Evolutionary conservation across 2,329 filamentous ascomycete species (phyloP).

Genomic region (Tetracladium maxilliforme): DNA sequence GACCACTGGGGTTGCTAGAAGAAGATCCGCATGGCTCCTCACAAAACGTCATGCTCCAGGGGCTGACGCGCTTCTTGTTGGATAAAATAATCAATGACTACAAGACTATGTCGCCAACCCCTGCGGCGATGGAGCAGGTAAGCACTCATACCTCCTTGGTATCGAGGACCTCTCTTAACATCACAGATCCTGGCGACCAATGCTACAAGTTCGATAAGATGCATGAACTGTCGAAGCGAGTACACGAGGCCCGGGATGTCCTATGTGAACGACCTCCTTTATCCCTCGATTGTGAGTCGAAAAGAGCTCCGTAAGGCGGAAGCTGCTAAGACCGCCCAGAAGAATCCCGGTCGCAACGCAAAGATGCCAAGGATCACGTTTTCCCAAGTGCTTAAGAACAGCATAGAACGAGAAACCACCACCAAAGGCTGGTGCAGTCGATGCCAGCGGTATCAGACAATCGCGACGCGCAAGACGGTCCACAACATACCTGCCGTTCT

Average conservation of each 20-base stretch:
- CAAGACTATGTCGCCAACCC: slow-evolving; percentile 46
- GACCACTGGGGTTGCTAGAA: slow-evolving; percentile 68
- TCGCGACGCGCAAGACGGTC: slow-evolving; percentile 74
- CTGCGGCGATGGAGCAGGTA: slow-evolving; percentile 56
- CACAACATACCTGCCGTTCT: slow-evolving; percentile 72
- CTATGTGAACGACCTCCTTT: slow-evolving; percentile 75
- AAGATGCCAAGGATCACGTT: slow-evolving; percentile 51
- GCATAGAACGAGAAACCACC: slow-evolving; percentile 77
- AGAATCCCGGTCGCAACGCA: slow-evolving; percentile 29
- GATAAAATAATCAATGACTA: slow-evolving; percentile 70
- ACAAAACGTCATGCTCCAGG: slow-evolving; percentile 71
- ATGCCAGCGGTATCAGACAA: slow-evolving; percentile 80
- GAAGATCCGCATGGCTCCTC: slow-evolving; percentile 62
- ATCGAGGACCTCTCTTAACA: slow-evolving; percentile 8
- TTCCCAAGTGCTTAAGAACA: slow-evolving; percentile 82
- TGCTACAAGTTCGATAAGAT: slow-evolving; percentile 62
- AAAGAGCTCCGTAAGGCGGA: slow-evolving; percentile 14
- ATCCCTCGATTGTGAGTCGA: slow-evolving; percentile 42
- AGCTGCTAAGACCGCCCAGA: too few species aligned
- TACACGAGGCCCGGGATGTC: slow-evolving; percentile 66
- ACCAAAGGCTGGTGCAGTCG: slow-evolving; percentile 87
- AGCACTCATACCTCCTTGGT: slow-evolving; percentile 1
- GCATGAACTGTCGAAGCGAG: slow-evolving; percentile 77
- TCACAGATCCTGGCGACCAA: slow-evolving; percentile 47
- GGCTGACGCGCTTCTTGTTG: slow-evolving; percentile 71